Percentiles rank a stretch among this genome's conserved stretches.
phyloP scores from a whole-genome alignment of 306 rosid species.

The Vigna reflexopilosa region DNA sequence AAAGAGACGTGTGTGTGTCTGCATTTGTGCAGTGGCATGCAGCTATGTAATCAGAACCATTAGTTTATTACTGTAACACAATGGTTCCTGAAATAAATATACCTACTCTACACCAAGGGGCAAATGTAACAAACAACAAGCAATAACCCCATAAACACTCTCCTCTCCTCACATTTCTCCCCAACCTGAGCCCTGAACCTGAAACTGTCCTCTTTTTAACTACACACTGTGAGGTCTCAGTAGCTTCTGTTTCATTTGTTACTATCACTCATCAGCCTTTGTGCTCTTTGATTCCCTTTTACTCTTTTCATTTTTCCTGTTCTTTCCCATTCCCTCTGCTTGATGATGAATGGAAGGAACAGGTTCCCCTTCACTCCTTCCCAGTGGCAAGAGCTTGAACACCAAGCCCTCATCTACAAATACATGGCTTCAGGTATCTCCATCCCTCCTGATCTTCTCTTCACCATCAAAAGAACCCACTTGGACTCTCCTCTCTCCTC shows the following conservation, averaged over 20 bases:
- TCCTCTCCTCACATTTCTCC: not conserved
- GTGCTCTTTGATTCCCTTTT: constrained; percentile 27
- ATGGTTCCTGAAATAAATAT: constrained; percentile 94
- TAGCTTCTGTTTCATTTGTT: constrained; percentile 43
- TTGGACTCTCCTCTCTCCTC: constrained; percentile 69
- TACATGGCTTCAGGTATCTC: constrained; percentile 95
- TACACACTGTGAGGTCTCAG: constrained; percentile 41
- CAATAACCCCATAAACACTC: constrained; percentile 38
- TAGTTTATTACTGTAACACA: constrained; percentile 85
- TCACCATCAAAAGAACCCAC: constrained; percentile 68
- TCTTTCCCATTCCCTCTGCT: not conserved
- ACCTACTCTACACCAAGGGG: constrained; percentile 52
- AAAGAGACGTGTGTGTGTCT: not conserved
- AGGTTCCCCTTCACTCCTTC: constrained; percentile 85
- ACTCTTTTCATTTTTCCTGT: not conserved
- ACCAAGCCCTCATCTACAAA: constrained; percentile 95
- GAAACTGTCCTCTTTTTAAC: constrained; percentile 34
- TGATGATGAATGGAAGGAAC: constrained; percentile 64
- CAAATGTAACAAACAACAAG: constrained; percentile 38
- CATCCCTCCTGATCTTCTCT: constrained; percentile 90
- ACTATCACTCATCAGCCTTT: not conserved
- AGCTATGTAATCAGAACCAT: constrained; percentile 83
- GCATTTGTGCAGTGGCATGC: constrained; percentile 60
- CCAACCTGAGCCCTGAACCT: not conserved
- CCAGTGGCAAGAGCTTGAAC: constrained; percentile 99